Base-by-base conservation (phyloP, 139 green algal species). In the Diplosphaera chodatii region DNA sequence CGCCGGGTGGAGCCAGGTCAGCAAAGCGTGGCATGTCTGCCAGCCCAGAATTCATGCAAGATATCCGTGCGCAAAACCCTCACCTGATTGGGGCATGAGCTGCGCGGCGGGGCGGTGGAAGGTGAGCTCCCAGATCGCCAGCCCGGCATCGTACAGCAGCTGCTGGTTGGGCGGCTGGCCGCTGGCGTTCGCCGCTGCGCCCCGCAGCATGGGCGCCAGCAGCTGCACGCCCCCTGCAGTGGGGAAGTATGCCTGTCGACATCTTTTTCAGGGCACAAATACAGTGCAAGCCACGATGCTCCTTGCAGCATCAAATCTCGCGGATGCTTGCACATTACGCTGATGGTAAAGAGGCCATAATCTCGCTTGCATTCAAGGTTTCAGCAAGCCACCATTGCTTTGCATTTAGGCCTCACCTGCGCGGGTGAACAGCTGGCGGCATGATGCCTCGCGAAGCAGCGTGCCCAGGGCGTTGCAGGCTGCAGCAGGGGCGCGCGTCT, bases 121-220 rank as follows among this genome's bases (percentile, higher is more conserved):
- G 64, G 84, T 92, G 40, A 99, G 85, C 80, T 96, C 84, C 94
- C 94, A 99, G 1, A 89, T 69, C 81, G 88, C 96, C 69, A 99
- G 81, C 67, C 82, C 86, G 0, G 88, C 83, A 82, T 98, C 94
- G 78, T 99, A 99, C 65, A 95, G 83, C 70, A 97, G 85, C 87
- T 98, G 95, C 56, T 85, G 84, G 82, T 86, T 87, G 41, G 74
- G 76, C 33, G 64, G 32, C 66, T 55, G 56, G 27, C 3, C 64
- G n/a, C n/a, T n/a, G n/a, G n/a, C 31, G 75, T 74, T 81, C 40
- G 63, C n/a, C 1, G 48, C 55, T 10, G 68, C 70, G 68, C 68
- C 76, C 56, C 71, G 71, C 68, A 96, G 73, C 59, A 95, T 82
- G 0, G 90, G 86, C 3, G 80, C 81, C 55, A 96, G 78, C 74